phyloP scores from a whole-genome alignment of 2,329 filamentous ascomycete genomes.

The Aspergillus hortae region DNA sequence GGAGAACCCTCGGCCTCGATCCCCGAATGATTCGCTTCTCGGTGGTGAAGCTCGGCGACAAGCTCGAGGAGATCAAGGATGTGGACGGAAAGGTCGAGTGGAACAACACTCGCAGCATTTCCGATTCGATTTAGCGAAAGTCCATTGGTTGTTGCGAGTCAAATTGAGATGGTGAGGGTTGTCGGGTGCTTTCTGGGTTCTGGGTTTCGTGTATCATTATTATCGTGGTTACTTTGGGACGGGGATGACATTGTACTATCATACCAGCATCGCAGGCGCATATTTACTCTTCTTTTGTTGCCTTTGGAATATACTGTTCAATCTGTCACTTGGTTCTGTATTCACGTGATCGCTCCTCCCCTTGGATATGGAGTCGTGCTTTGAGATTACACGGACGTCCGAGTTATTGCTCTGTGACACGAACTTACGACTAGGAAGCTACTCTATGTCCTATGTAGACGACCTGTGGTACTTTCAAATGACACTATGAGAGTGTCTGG shows the following conservation, averaged over 20 bases:
- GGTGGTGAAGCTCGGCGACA: conserved; percentile 78
- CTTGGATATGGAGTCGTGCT: neutral
- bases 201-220: conserved; percentile 16
- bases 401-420: too few relatives aligned
- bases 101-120: conserved; percentile 36
- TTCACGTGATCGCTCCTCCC: conserved; percentile 2
- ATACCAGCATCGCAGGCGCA: conserved; percentile 33
- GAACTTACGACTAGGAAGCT: too few relatives aligned
- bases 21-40: conserved; percentile 85
- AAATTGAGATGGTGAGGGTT: conserved; percentile 9
- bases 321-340: neutral
- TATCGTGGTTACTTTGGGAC: conserved; percentile 26
- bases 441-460: too few relatives aligned
- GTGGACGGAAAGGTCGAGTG: conserved; percentile 55
- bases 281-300: conserved; percentile 12
- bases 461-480: too few relatives aligned
- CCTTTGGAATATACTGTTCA: conserved; percentile 1
- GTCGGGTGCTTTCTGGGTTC: conserved; percentile 8
- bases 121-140: conserved; percentile 20
- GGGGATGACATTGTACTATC: conserved; percentile 17
- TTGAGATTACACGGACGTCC: too few relatives aligned
- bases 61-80: conserved; percentile 59
- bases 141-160: conserved; percentile 1
- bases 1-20: conserved; percentile 74
- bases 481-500: too few relatives aligned